phyloP scores from a whole-genome alignment of 139 green algal species.

The Micractinium conductrix region DNA sequence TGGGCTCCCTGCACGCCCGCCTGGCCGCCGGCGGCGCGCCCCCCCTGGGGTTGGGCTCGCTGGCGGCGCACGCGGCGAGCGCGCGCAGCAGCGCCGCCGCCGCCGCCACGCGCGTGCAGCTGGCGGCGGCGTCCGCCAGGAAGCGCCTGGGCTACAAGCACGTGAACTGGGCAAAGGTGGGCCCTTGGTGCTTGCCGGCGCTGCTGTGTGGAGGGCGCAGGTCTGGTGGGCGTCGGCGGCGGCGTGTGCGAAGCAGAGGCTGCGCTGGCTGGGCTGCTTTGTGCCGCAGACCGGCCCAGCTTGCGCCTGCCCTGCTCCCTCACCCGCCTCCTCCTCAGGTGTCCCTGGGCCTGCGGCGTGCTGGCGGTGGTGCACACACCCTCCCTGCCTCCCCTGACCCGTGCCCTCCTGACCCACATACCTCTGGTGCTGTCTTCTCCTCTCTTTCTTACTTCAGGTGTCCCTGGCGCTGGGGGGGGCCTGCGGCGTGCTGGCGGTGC shows the following conservation, averaged over 20 bases:
- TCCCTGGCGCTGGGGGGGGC: slow-evolving; percentile 10
- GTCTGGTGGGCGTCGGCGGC: background rate
- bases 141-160: slow-evolving; percentile 17
- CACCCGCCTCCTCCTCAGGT: too few relatives aligned
- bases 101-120: background rate
- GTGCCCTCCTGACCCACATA: too few relatives aligned
- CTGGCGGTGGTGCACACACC: too few relatives aligned
- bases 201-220: too few relatives aligned
- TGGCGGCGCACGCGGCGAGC: background rate
- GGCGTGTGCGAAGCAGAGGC: background rate
- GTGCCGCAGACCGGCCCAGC: too few relatives aligned
- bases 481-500: background rate
- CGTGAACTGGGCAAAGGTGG: background rate
- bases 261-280: background rate
- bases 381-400: too few relatives aligned
- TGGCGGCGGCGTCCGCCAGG: background rate
- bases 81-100: too few relatives aligned
- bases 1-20: slow-evolving; percentile 9
- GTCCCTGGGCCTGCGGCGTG: too few relatives aligned
- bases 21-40: too few relatives aligned
- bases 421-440: too few relatives aligned
- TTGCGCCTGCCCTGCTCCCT: too few relatives aligned
- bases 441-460: background rate
- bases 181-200: too few relatives aligned
- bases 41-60: slow-evolving; percentile 3